Conservation (phyloP, 306 rosid genomes). For the Comarum palustre region DNA sequence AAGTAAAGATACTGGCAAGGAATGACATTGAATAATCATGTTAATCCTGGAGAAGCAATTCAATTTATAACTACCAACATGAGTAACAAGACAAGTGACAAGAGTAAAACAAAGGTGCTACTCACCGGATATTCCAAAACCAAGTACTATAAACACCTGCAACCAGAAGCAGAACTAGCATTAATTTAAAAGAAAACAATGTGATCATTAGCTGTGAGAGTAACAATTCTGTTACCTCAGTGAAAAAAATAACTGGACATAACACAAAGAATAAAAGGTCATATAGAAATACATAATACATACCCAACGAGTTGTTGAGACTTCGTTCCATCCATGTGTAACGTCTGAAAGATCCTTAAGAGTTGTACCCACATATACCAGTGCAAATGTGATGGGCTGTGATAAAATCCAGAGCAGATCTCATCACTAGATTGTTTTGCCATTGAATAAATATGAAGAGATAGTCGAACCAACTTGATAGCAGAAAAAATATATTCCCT, state of each 20-base stretch:
- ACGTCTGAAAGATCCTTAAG: conserved; percentile 58
- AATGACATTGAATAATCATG: neutral
- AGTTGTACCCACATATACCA: conserved; percentile 56
- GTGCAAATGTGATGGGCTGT: conserved; percentile 58
- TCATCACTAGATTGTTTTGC: neutral
- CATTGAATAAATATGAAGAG: neutral
- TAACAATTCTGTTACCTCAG: neutral
- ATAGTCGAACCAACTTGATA: neutral
- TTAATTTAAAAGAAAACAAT: neutral
- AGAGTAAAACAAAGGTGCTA: neutral
- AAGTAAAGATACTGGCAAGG: neutral
- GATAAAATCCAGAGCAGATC: conserved; percentile 17
- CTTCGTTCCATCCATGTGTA: conserved; percentile 54
- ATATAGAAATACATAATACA: neutral
- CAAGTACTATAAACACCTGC: conserved; percentile 47
- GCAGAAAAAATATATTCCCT: neutral
- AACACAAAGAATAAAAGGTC: conserved; percentile 1
- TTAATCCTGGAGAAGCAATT: neutral
- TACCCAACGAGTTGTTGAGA: conserved; percentile 55
- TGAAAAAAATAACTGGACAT: neutral
- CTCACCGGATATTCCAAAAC: conserved; percentile 56
- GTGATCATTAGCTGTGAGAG: neutral
- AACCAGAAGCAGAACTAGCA: conserved; percentile 21
- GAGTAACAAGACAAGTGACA: neutral
- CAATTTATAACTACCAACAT: conserved; percentile 4